Evolutionary conservation across 441 rosid species (phyloP).

Genomic region (Erodium chrysanthum): DNA sequence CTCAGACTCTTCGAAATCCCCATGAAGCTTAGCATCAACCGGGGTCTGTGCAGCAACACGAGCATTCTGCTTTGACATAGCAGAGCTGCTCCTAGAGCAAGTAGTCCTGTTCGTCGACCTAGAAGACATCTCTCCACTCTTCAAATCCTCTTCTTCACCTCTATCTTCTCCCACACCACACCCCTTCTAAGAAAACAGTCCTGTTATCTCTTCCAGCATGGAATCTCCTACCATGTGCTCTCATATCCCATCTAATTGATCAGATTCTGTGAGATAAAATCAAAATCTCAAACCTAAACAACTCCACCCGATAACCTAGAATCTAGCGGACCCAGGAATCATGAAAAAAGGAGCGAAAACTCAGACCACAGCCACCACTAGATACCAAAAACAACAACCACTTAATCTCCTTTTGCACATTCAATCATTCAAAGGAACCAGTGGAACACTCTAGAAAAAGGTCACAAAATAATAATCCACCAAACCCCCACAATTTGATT

Average conservation of each 20-base stretch:
- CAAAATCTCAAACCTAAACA: conserved; percentile 16
- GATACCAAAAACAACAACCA: conserved; percentile 7
- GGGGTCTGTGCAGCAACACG: conserved; percentile 57
- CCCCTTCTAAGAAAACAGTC: conserved; percentile 13
- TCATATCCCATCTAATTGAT: not conserved
- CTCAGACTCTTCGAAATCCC: conserved; percentile 49
- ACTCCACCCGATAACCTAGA: conserved; percentile 11
- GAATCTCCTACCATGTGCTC: conserved; percentile 13
- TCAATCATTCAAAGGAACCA: conserved; percentile 14
- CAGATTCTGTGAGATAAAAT: conserved; percentile 1
- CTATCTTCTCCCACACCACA: conserved; percentile 11
- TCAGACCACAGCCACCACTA: not conserved
- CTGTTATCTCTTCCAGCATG: conserved; percentile 14
- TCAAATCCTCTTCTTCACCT: conserved; percentile 8
- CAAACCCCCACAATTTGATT: conserved; percentile 20
- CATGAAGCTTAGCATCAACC: conserved; percentile 62
- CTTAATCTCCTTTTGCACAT: conserved; percentile 8
- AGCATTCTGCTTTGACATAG: conserved; percentile 39
- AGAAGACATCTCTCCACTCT: conserved; percentile 40
- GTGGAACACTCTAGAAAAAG: conserved; percentile 3
- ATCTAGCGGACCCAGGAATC: conserved; percentile 31
- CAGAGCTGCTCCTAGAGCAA: conserved; percentile 44
- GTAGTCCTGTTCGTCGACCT: conserved; percentile 34
- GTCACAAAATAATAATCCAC: conserved; percentile 3
- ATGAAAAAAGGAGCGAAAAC: conserved; percentile 15